Evolutionary conservation across 108 stramenopile species (phyloP).

Genomic region (Pseudonitzschia multistriata): DNA sequence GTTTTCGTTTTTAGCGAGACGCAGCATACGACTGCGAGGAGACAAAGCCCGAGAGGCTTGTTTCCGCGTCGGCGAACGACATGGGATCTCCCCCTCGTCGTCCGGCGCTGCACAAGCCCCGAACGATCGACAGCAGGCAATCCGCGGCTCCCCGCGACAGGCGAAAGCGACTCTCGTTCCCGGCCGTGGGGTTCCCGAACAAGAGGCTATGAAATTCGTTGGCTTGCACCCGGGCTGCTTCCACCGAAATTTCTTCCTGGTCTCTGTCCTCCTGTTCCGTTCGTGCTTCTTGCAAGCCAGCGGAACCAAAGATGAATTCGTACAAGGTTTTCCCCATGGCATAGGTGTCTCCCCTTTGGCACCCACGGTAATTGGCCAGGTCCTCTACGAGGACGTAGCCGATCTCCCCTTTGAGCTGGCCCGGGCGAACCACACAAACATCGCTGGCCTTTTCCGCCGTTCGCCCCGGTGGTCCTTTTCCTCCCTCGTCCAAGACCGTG

Average conservation of each 20-base stretch:
- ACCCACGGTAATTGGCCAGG: conserved; percentile 20
- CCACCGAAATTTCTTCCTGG: neutral
- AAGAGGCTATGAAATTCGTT: neutral
- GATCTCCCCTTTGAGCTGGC: conserved; percentile 18
- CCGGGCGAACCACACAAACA: conserved; percentile 14
- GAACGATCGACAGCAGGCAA: neutral
- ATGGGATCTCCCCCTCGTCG: neutral
- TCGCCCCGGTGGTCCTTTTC: neutral
- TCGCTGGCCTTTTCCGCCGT: neutral
- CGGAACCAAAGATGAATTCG: conserved; percentile 29
- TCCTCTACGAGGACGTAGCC: conserved; percentile 19
- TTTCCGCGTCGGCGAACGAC: neutral
- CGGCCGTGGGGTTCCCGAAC: neutral
- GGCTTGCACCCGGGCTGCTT: neutral
- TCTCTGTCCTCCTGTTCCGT: neutral
- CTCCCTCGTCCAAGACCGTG: neutral
- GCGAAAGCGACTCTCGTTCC: neutral
- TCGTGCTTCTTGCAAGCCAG: neutral
- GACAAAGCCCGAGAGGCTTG: neutral
- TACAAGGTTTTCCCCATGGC: conserved; percentile 33
- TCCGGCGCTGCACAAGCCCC: neutral
- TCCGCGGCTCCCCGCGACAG: conserved; percentile 1
- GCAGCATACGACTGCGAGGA: too few relatives aligned
- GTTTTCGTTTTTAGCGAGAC: too few relatives aligned
- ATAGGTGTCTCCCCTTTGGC: conserved; percentile 27